These are phyloP conservation scores for Artemisia tridentata DNA, from an alignment of 129 eudicot genomes.

Conservation along the genomic window DNA sequence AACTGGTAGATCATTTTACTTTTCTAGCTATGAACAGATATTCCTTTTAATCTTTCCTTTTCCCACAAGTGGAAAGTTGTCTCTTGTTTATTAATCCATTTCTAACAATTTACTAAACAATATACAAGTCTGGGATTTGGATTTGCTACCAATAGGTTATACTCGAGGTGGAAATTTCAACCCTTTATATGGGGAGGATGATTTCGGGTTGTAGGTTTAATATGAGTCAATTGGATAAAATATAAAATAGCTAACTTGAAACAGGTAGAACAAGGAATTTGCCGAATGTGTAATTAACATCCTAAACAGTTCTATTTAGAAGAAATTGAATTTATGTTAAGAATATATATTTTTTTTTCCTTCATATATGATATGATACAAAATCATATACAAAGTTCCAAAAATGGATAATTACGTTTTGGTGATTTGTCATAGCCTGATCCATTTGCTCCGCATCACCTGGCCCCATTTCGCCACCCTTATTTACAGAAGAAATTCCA, in stretches of 20 bases:
- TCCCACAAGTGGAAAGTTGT: background rate
- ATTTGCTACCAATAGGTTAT: background rate
- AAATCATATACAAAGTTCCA: background rate
- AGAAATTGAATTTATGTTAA: background rate
- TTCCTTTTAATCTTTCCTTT: background rate
- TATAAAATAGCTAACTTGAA: too few relatives aligned
- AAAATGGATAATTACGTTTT: background rate
- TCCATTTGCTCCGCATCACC: background rate
- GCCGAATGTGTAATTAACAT: too few relatives aligned
- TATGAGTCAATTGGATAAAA: background rate
- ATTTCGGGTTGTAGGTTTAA: too few relatives aligned
- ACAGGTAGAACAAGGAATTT: too few relatives aligned
- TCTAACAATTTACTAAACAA: background rate
- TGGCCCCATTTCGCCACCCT: background rate
- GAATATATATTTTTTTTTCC: background rate
- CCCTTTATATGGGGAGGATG: background rate
- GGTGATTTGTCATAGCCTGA: background rate
- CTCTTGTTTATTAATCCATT: background rate
- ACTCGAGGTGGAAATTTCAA: background rate
- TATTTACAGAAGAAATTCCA: background rate
- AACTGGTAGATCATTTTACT: slow-evolving; percentile 38
- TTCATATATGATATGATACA: background rate
- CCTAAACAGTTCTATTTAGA: background rate
- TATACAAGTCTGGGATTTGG: background rate
- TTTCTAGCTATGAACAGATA: background rate